Percentiles rank a stretch among this genome's conserved stretches.
Conservation (phyloP, 164 flowering plant species). For the Berberis vulgaris region DNA sequence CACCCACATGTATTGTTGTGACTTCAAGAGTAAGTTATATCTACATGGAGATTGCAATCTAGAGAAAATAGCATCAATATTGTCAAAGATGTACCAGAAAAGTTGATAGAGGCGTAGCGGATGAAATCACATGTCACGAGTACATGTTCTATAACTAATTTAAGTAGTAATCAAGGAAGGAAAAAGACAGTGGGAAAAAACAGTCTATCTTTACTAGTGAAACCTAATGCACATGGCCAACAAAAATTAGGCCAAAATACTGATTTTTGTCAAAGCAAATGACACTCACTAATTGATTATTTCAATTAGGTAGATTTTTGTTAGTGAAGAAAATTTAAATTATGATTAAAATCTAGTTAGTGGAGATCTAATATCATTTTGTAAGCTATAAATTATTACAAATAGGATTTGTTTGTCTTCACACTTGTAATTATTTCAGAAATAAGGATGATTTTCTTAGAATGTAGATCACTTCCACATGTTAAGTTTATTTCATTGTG, state of each 20-base stretch:
- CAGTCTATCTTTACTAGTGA: background rate
- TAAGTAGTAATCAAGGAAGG: background rate
- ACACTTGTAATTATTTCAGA: too few relatives aligned
- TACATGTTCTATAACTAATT: slow-evolving; percentile 3
- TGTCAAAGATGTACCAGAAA: background rate
- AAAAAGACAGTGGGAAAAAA: background rate
- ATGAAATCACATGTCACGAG: background rate
- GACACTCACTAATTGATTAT: background rate
- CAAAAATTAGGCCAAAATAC: background rate
- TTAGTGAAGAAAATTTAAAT: too few relatives aligned
- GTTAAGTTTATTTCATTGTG: too few relatives aligned
- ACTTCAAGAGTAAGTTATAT: background rate
- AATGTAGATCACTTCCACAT: too few relatives aligned
- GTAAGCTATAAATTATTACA: too few relatives aligned
- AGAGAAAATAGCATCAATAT: background rate
- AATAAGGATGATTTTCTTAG: too few relatives aligned
- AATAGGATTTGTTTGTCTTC: too few relatives aligned
- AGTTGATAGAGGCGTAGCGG: too few relatives aligned
- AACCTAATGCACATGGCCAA: slow-evolving; percentile 7
- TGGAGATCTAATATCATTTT: too few relatives aligned
- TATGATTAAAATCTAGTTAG: too few relatives aligned
- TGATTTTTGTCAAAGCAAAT: background rate
- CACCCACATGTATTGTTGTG: slow-evolving; percentile 1
- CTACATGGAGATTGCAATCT: slow-evolving; percentile 3
- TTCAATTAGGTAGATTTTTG: too few relatives aligned